phyloP scores from a whole-genome alignment of 2,329 filamentous ascomycete species.

The Pestalotiopsis sp. region DNA sequence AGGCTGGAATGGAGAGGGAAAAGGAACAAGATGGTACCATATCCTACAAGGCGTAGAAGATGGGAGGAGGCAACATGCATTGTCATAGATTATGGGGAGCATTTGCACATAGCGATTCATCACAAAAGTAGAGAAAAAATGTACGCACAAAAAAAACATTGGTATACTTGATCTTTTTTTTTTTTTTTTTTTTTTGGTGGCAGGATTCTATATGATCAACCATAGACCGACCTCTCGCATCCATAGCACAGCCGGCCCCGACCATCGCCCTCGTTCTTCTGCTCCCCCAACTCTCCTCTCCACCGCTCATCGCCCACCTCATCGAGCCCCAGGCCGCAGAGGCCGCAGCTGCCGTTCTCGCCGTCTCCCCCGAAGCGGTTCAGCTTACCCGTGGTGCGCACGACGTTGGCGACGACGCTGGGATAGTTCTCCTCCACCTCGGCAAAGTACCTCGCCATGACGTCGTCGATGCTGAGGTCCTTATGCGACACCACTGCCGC shows the following conservation, averaged over 20 bases:
- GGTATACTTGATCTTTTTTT: background rate
- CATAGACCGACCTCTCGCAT: constrained; percentile 66
- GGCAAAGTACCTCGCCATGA: constrained; percentile 87
- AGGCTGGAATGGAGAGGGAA: background rate
- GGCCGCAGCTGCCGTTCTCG: constrained; percentile 52
- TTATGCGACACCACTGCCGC: constrained; percentile 62
- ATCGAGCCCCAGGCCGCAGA: constrained; percentile 72
- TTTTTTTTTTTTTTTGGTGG: background rate
- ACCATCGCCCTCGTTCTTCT: constrained; percentile 11
- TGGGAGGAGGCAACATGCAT: background rate
- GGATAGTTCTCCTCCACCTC: constrained; percentile 85
- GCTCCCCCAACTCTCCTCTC: constrained; percentile 61
- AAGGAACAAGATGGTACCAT: background rate
- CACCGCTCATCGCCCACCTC: constrained; percentile 64
- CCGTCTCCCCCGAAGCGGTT: constrained; percentile 44
- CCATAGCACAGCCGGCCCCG: constrained; percentile 65
- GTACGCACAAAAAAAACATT: background rate
- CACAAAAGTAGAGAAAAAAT: background rate
- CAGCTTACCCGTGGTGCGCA: constrained; percentile 86
- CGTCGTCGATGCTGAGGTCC: constrained; percentile 84
- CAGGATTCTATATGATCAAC: constrained; percentile 18
- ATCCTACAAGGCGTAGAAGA: background rate
- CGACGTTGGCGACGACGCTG: constrained; percentile 92
- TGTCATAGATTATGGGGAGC: background rate
- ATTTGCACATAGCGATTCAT: background rate